Evolutionary conservation across 768 basidiomycete genomes (phyloP), one percentile per base, ranked within the genome.

Genomic region (Termitomyces sp.): DNA sequence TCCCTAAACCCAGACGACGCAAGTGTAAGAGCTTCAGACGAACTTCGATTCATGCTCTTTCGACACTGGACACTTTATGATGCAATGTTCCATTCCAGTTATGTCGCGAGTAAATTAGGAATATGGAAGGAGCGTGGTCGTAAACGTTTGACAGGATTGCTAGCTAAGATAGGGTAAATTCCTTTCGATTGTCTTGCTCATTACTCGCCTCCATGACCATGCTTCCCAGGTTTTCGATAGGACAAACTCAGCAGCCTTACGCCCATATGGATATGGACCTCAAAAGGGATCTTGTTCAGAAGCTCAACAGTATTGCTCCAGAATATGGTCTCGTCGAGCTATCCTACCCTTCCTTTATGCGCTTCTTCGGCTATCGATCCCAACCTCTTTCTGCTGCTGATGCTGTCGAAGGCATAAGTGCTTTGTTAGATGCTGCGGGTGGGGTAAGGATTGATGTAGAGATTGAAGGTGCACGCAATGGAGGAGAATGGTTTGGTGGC

Each of bases 1-100:
- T 81, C 86, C 0, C 74, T 86, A 26, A 83, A 82, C 61, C 91
- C 96, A 2, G 95, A 98, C 64, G 95, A 98, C 68, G 76, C 80
- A 57, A 85, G 87, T 32, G 85, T 99, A 62, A 84, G 92, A 39
- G 79, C 88, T 40, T 87, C 85, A 33, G 93, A 95, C 52, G 97
- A 99, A 71, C 77, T 98, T 54, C 82, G 97, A 26, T 98, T 99
- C 71, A 95, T 88, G 74, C 81, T 98, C 54, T 95, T 95, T 69
- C 82, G 96, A 56, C 97, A 98, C 74, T 99, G 97, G 97, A 98
- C 90, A 32, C 74, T 99, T 46, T 98, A 98, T 68, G 97, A 99
- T 67, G 87, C 95, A 12, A 98, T 99, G 97, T 88, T 88, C 66
- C 96, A 99, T 71, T 97, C 95, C 3, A 91, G 91, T 57, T 99